These are phyloP conservation scores for Phytophthora vignae DNA, from an alignment of 352 stramenopile species.

Conservation along the genomic window DNA sequence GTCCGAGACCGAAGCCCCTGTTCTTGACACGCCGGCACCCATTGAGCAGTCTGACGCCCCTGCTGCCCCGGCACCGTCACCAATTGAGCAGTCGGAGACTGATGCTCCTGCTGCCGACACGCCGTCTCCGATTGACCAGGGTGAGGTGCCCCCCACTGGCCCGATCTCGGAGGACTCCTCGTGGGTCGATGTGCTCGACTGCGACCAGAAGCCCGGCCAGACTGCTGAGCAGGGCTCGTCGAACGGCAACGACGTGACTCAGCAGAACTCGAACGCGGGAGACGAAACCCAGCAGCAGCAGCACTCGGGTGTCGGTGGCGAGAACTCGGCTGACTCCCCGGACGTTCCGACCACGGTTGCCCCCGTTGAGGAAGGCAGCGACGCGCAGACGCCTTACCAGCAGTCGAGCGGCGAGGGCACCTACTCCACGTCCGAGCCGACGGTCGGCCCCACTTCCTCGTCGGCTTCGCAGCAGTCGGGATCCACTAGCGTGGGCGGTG, in stretches of 20 bases:
- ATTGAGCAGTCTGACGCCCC: background rate
- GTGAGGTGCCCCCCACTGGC: background rate
- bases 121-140: background rate
- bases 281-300: constrained; percentile 26
- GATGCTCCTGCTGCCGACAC: background rate
- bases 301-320: constrained; percentile 15
- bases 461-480: constrained; percentile 16
- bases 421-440: background rate
- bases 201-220: background rate
- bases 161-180: background rate
- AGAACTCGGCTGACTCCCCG: constrained; percentile 14
- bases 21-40: background rate
- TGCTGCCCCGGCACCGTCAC: no score
- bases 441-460: constrained; percentile 7
- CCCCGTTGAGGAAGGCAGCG: background rate
- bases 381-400: background rate
- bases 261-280: constrained; percentile 8
- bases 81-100: background rate
- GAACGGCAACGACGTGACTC: background rate
- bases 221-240: background rate
- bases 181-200: background rate
- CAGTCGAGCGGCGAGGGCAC: background rate
- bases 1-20: background rate
- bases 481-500: constrained; percentile 7
- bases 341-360: constrained; percentile 18